phyloP scores from a whole-genome alignment of 1,284 basidiomycete genomes.

The Leccinum fuscescens region DNA sequence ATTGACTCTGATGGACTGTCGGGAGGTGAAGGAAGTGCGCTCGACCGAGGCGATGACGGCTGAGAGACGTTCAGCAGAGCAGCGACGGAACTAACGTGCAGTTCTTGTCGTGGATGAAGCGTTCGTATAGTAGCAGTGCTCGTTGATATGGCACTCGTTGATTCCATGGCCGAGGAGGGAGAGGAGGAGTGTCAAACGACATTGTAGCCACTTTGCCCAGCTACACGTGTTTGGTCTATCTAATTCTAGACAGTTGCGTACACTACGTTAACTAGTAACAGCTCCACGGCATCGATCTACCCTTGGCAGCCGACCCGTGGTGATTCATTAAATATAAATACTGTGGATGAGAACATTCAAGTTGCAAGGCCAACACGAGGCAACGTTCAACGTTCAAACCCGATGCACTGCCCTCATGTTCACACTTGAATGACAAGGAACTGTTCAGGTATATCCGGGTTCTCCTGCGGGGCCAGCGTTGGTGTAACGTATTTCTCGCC shows the following conservation, averaged over 20 bases:
- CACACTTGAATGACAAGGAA: conserved; percentile 60
- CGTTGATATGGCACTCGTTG: conserved; percentile 15
- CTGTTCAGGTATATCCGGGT: conserved; percentile 66
- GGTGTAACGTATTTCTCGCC: conserved; percentile 40
- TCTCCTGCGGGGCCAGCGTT: conserved; percentile 53
- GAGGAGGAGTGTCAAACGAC: not conserved
- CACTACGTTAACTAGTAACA: not conserved
- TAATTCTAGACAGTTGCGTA: conserved; percentile 7
- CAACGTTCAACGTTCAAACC: not conserved
- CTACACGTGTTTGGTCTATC: conserved; percentile 34
- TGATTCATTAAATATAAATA: not conserved
- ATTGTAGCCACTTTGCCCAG: conserved; percentile 20
- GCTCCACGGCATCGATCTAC: not conserved
- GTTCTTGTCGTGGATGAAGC: conserved; percentile 23
- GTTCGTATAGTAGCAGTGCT: conserved; percentile 28
- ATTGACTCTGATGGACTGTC: conserved; percentile 61
- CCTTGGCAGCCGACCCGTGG: not conserved
- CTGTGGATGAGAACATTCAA: not conserved
- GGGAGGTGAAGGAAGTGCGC: conserved; percentile 49
- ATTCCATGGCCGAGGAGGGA: conserved; percentile 25
- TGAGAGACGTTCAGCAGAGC: conserved; percentile 26
- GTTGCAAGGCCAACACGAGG: not conserved
- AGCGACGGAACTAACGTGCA: conserved; percentile 33
- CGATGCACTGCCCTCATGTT: conserved; percentile 1
- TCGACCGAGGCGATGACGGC: conserved; percentile 48